Conservation (phyloP, 2,329 filamentous ascomycete genomes). For the Pseudocercospora musae region DNA sequence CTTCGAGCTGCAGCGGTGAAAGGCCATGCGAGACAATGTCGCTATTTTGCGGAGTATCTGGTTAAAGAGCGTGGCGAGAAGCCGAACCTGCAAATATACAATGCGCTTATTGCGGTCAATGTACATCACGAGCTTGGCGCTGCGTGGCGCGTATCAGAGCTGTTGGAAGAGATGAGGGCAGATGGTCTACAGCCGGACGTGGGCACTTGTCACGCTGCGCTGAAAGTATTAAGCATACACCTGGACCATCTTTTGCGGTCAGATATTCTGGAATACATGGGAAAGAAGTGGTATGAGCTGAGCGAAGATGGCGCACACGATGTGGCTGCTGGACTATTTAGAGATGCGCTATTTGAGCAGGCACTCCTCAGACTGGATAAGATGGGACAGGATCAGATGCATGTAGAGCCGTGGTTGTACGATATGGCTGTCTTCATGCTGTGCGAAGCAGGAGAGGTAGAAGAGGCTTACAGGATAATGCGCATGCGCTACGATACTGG, state of each 20-base stretch:
- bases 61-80: conserved; percentile 54
- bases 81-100: conserved; percentile 63
- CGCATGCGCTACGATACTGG: conserved; percentile 52
- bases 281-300: conserved; percentile 65
- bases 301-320: conserved; percentile 62
- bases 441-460: conserved; percentile 67
- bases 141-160: conserved; percentile 56
- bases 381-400: conserved; percentile 57
- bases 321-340: conserved; percentile 69
- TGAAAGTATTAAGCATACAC: conserved; percentile 76
- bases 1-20: conserved; percentile 43
- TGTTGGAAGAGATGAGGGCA: conserved; percentile 71
- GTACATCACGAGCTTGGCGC: conserved; percentile 62
- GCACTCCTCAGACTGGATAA: conserved; percentile 68
- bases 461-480: conserved; percentile 71
- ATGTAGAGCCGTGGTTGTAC: conserved; percentile 69
- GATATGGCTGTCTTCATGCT: conserved; percentile 74
- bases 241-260: conserved; percentile 77
- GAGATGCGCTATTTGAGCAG: conserved; percentile 79
- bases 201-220: conserved; percentile 65
- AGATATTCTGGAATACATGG: conserved; percentile 70
- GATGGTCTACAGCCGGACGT: conserved; percentile 62
- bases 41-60: conserved; percentile 56
- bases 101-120: conserved; percentile 71
- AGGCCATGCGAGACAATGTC: conserved; percentile 40